Conservation (phyloP, 306 rosid species). For the Crataegus laevigata region DNA sequence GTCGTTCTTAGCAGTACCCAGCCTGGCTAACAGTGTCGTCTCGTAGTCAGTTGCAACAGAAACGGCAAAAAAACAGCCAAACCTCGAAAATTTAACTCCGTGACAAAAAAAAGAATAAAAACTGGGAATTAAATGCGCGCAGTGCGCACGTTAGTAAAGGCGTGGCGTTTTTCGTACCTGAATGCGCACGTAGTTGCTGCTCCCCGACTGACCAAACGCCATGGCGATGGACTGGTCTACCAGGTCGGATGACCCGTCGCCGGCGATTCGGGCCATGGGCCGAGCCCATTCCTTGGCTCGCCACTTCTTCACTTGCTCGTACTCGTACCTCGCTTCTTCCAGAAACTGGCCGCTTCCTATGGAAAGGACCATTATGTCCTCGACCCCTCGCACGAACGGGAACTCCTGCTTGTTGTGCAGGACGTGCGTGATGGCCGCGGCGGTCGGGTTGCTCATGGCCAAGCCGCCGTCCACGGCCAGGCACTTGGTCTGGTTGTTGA, state of each 20-base stretch:
- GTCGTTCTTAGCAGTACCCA: neutral
- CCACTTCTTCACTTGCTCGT: constrained; percentile 66
- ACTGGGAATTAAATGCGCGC: neutral
- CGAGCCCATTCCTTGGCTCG: constrained; percentile 88
- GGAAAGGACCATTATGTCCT: constrained; percentile 85
- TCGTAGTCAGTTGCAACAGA: constrained; percentile 5
- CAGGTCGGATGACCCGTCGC: constrained; percentile 81
- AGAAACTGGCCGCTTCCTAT: constrained; percentile 74
- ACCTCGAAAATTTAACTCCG: neutral
- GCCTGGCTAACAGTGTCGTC: constrained; percentile 36
- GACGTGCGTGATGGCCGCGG: constrained; percentile 96
- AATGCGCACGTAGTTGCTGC: constrained; percentile 79
- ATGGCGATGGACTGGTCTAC: constrained; percentile 95
- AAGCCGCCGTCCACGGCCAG: constrained; percentile 84
- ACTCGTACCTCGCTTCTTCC: constrained; percentile 59
- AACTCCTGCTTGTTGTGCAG: constrained; percentile 96
- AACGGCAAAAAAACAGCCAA: constrained; percentile 5
- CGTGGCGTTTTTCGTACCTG: constrained; percentile 41
- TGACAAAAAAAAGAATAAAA: neutral
- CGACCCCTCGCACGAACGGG: constrained; percentile 96
- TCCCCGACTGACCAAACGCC: constrained; percentile 78
- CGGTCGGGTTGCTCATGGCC: constrained; percentile 87
- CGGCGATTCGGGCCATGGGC: constrained; percentile 77
- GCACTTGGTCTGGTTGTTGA: constrained; percentile 59
- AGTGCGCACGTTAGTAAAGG: constrained; percentile 9